Evolutionary conservation across 768 basidiomycete species (phyloP), one percentile per base, ranked within the genome.

Genomic region (Mycena metata): DNA sequence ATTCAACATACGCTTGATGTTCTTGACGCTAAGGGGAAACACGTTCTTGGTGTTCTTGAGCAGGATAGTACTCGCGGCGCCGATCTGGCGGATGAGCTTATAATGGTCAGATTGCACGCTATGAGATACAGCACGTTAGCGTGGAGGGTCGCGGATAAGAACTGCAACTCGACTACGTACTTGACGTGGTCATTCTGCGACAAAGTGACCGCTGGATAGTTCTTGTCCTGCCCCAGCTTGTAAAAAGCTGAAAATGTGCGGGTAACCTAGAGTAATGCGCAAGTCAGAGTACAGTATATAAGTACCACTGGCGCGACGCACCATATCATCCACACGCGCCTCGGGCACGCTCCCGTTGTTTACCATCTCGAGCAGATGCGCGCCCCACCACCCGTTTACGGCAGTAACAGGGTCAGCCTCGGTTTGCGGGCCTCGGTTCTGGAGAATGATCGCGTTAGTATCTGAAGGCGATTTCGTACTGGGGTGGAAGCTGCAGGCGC

Each of bases 11-110:
- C 82, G 79, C 73, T 80, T 80, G 2, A 85, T 83, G 50, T 80
- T 75, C 54, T 82, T 79, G 64, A 57, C 69, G 3, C 26, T 56
- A 21, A 89, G 69, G 60, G 91, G 83, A 54, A 89, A 75, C 11
- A 78, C 78, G 54, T 78, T 77, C 46, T 83, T 81, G 8, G 71
- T 76, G 73, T 91, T 91, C 77, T 91, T 92, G 49, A 92, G 79
- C 33, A 91, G 80, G 21, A 91, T 86, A 0, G 87, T 89, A 5
- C 87, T 88, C 0, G 90, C 87, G 5, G 87, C 87, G 43, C 86
- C 91, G 56, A 91, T 88, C 39, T 83, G 77, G 9, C 88, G 84
- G 50, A 91, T 88, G 35, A 90, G 63, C 78, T 79, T 91, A 64
- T 45, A 66, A 51, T 65, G 69, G 46, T 69, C 64, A 17, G 15